Conservation (phyloP, 2,329 filamentous ascomycete genomes). For the Sporothrix curviconia region DNA sequence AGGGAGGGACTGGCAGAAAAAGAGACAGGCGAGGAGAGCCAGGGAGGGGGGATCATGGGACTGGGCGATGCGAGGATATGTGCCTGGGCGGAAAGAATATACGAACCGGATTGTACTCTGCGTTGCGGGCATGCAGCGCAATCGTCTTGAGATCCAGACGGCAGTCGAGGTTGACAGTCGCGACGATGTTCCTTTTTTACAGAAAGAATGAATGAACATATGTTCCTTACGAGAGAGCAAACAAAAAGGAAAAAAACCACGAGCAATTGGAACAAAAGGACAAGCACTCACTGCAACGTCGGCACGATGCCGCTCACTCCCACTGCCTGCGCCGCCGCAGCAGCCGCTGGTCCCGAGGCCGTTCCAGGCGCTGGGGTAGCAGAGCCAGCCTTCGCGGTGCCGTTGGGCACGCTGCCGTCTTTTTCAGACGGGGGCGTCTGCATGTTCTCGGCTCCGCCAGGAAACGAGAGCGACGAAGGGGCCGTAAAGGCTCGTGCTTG, state of each 20-base stretch:
- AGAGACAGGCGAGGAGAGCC: neutral
- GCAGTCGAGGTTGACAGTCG: constrained; percentile 97
- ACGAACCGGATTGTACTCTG: constrained; percentile 78
- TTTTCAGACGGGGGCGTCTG: constrained; percentile 20
- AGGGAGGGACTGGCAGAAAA: too few relatives aligned
- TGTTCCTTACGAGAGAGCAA: constrained; percentile 18
- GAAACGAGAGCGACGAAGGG: constrained; percentile 86
- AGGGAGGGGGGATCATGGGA: neutral
- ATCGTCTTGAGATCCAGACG: constrained; percentile 98
- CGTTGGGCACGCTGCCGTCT: constrained; percentile 19
- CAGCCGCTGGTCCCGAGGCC: constrained; percentile 37
- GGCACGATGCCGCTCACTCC: constrained; percentile 87
- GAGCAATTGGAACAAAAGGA: constrained; percentile 2
- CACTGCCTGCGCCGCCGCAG: constrained; percentile 75
- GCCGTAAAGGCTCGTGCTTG: constrained; percentile 96
- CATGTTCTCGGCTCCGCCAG: constrained; percentile 41
- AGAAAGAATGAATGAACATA: constrained; percentile 18
- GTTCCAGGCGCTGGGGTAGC: constrained; percentile 17
- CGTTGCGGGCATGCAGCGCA: constrained; percentile 94
- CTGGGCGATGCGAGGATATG: neutral
- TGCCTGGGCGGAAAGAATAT: constrained; percentile 10
- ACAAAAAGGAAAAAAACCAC: neutral
- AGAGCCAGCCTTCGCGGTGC: constrained; percentile 15
- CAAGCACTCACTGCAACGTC: constrained; percentile 80
- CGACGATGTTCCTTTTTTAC: constrained; percentile 85